phyloP scores from a whole-genome alignment of 202 grass and related monocot genomes.

The Panicum virgatum region DNA sequence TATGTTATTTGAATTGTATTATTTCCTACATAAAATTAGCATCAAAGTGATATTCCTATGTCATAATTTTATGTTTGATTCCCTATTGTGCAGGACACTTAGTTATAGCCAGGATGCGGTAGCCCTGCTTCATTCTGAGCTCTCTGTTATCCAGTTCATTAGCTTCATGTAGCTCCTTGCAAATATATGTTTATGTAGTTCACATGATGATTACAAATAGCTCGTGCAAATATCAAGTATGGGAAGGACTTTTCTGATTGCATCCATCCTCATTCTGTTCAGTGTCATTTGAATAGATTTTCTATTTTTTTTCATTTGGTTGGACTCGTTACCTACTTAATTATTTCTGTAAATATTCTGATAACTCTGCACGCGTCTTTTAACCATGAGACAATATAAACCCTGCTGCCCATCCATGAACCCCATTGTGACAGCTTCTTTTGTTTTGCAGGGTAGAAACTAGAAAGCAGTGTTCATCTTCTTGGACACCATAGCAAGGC shows the following conservation, averaged over 20 bases:
- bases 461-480: slow-evolving; percentile 30
- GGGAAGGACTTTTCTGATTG: neutral
- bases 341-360: slow-evolving; percentile 25
- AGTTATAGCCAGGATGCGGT: neutral
- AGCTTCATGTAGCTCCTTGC: neutral
- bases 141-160: neutral
- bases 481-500: slow-evolving; percentile 12
- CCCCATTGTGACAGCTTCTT: neutral
- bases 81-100: neutral
- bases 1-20: neutral
- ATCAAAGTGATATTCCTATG: neutral
- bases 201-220: neutral
- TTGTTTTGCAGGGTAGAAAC: slow-evolving; percentile 50
- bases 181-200: too few species aligned
- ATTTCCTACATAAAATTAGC: neutral
- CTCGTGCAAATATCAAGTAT: neutral
- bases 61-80: neutral
- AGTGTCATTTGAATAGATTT: too few species aligned
- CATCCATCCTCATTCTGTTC: neutral
- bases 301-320: neutral
- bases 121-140: neutral
- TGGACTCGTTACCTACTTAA: neutral
- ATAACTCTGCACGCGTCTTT: neutral
- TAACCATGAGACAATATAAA: neutral
- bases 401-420: neutral